phyloP scores from a whole-genome alignment of 2,329 filamentous ascomycete species.

The Scytalidium lignicola region DNA sequence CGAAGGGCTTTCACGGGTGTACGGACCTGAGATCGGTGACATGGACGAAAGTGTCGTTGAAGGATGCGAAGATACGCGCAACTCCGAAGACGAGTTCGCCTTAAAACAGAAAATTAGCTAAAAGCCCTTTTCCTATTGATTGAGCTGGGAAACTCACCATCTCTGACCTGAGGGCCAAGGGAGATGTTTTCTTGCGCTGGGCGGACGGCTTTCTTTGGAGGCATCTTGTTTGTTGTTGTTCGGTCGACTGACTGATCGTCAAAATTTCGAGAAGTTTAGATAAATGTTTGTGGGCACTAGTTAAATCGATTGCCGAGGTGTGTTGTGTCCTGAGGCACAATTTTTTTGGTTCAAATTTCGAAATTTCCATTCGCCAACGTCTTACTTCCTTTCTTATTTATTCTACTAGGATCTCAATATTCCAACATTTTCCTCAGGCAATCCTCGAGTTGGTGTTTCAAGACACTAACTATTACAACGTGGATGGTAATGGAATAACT shows the following conservation, averaged over 20 bases:
- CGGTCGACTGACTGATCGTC: constrained; percentile 29
- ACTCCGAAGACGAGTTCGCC: constrained; percentile 76
- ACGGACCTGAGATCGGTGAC: constrained; percentile 96
- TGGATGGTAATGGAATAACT: background rate
- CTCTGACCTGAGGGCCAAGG: constrained; percentile 92
- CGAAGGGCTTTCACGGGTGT: constrained; percentile 18
- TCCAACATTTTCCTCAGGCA: too few species aligned
- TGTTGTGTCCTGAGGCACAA: background rate
- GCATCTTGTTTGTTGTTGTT: constrained; percentile 61
- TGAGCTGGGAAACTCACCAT: constrained; percentile 57
- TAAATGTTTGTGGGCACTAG: background rate
- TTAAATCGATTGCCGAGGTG: constrained; percentile 9
- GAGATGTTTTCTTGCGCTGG: constrained; percentile 96
- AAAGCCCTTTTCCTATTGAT: background rate
- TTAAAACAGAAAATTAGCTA: constrained; percentile 23
- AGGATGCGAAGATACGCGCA: constrained; percentile 73
- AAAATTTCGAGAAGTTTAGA: constrained; percentile 8
- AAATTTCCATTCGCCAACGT: background rate
- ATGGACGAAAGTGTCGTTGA: constrained; percentile 76
- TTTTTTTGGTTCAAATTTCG: background rate
- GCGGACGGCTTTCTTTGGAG: constrained; percentile 85
- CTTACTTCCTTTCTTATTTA: too few species aligned
- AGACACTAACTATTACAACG: background rate
- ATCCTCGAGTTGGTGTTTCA: too few species aligned
- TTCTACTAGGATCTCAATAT: too few species aligned